A percentile compares a stretch with the other conserved stretches of the same genome.
phyloP scores from a whole-genome alignment of 2,329 filamentous ascomycete genomes.

The Periconia macrospinosa region DNA sequence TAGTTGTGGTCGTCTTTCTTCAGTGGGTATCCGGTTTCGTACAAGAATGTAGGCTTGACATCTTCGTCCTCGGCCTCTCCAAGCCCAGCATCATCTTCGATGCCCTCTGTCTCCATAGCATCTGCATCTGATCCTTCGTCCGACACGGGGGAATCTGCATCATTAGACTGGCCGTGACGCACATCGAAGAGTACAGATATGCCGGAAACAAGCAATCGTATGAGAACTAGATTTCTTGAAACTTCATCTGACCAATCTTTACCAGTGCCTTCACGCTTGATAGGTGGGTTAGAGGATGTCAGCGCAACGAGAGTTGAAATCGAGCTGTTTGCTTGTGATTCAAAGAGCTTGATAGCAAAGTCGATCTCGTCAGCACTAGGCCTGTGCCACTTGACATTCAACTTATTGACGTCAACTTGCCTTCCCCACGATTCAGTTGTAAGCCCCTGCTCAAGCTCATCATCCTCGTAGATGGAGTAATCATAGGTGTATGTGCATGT shows the following conservation, averaged over 20 bases:
- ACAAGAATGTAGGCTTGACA: slow-evolving; percentile 82
- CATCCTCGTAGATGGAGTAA: slow-evolving; percentile 82
- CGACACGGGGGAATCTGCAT: slow-evolving; percentile 49
- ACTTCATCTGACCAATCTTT: slow-evolving; percentile 99
- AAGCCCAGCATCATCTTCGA: slow-evolving; percentile 55
- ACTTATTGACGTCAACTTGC: slow-evolving; percentile 69
- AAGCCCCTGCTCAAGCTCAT: slow-evolving; percentile 69
- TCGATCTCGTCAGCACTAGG: slow-evolving; percentile 77
- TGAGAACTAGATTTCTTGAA: slow-evolving; percentile 81
- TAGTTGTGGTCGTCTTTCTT: slow-evolving; percentile 64
- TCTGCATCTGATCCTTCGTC: slow-evolving; percentile 50
- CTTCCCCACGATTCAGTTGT: slow-evolving; percentile 83
- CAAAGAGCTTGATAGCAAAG: slow-evolving; percentile 88
- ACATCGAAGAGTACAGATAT: slow-evolving; percentile 89
- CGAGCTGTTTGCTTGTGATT: slow-evolving; percentile 77
- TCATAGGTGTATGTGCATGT: slow-evolving; percentile 94
- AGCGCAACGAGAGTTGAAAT: slow-evolving; percentile 74
- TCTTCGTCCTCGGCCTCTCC: slow-evolving; percentile 78
- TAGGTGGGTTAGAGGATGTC: slow-evolving; percentile 77
- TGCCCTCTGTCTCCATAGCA: slow-evolving; percentile 48
- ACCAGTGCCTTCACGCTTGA: slow-evolving; percentile 90
- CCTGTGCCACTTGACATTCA: slow-evolving; percentile 90
- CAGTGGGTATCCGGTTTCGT: slow-evolving; percentile 84
- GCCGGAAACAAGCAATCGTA: slow-evolving; percentile 87
- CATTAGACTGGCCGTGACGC: slow-evolving; percentile 40